Conservation (phyloP, 495 filamentous ascomycete genomes). For the Daldinia childiae region DNA sequence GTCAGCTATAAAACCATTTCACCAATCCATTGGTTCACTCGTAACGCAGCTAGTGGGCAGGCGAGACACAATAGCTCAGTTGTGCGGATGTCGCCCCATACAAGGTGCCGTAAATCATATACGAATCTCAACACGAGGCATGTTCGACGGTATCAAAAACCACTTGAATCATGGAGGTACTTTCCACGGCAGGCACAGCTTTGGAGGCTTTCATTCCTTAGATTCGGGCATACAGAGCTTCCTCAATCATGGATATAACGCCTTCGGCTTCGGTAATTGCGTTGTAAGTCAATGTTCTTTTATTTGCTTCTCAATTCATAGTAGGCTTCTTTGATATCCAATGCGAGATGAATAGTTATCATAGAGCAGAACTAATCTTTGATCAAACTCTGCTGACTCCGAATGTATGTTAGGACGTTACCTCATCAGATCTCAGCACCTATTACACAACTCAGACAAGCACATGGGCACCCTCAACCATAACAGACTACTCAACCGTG, state of each 20-base stretch:
- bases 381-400: constrained; percentile 11
- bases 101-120: constrained; percentile 31
- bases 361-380: not conserved
- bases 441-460: constrained; percentile 2
- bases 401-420: constrained; percentile 22
- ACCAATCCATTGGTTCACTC: constrained; percentile 32
- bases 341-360: not conserved
- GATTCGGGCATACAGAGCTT: constrained; percentile 36
- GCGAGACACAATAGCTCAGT: constrained; percentile 22
- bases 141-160: constrained; percentile 36
- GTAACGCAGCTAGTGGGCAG: constrained; percentile 32
- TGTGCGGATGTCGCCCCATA: constrained; percentile 31
- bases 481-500: constrained; percentile 2
- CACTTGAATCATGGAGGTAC: not conserved
- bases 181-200: constrained; percentile 18
- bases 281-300: constrained; percentile 22
- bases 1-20: constrained; percentile 26
- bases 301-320: not conserved
- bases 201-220: constrained; percentile 22
- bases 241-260: constrained; percentile 28
- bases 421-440: not conserved
- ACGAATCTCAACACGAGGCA: constrained; percentile 24
- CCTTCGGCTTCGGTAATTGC: constrained; percentile 33
- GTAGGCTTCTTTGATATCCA: not conserved
- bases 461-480: constrained; percentile 10